Evolutionary conservation across 2,329 filamentous ascomycete species (phyloP).

Genomic region (Aurifilum marmelostoma): DNA sequence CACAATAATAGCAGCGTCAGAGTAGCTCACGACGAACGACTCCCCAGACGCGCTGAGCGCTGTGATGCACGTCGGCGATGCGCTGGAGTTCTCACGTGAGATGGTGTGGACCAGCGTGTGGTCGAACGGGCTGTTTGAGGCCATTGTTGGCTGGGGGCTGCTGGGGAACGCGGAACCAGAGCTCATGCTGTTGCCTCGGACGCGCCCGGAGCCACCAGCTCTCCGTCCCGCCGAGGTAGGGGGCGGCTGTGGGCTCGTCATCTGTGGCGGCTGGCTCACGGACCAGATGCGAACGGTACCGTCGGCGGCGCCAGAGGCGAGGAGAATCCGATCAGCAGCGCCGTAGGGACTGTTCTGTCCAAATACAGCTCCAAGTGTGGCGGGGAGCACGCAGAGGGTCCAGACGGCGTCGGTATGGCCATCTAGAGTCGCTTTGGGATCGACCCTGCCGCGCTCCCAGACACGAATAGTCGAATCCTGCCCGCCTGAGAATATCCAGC

Average conservation of each 20-base stretch:
- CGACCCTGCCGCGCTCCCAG: constrained; percentile 92
- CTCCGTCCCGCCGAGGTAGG: constrained; percentile 56
- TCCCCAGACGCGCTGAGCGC: constrained; percentile 81
- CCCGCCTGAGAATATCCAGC: constrained; percentile 98
- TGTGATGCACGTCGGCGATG: constrained; percentile 90
- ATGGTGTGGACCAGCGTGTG: constrained; percentile 90
- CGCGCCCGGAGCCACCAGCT: constrained; percentile 66
- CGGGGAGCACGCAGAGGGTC: constrained; percentile 89
- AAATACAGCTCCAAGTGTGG: constrained; percentile 79
- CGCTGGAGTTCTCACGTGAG: constrained; percentile 64
- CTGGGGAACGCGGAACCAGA: constrained; percentile 91
- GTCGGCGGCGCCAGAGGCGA: constrained; percentile 91
- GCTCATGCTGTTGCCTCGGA: constrained; percentile 89
- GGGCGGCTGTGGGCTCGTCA: constrained; percentile 76
- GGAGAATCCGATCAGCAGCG: constrained; percentile 79
- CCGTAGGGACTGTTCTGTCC: constrained; percentile 76
- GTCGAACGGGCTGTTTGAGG: constrained; percentile 83
- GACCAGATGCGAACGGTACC: constrained; percentile 93
- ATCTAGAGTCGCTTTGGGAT: constrained; percentile 91
- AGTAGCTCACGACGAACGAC: constrained; percentile 90
- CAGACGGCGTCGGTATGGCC: constrained; percentile 96
- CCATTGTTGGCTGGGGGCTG: constrained; percentile 85
- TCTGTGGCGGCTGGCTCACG: constrained; percentile 85
- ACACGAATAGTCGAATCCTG: constrained; percentile 92
- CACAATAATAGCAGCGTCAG: constrained; percentile 85